phyloP scores from a whole-genome alignment of 129 eudicot species.

The Gnaphalium uliginosum region DNA sequence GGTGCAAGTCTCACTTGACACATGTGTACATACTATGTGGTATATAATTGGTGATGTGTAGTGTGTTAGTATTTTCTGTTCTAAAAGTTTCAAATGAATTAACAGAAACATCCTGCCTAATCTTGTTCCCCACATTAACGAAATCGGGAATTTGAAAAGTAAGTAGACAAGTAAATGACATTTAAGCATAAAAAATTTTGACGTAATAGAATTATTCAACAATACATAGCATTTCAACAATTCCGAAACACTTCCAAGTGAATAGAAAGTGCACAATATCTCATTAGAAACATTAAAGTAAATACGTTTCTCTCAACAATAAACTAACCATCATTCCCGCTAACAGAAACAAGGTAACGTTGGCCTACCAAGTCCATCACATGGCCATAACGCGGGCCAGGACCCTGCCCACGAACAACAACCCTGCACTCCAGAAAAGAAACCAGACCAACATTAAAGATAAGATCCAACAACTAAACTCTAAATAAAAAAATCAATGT shows the following conservation, averaged over 20 bases:
- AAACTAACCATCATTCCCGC: slow-evolving; percentile 95
- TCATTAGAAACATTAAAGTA: slow-evolving; percentile 5
- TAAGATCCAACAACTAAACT: slow-evolving; percentile 2
- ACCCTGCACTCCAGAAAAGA: slow-evolving; percentile 51
- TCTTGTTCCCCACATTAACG: neutral
- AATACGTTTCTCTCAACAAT: neutral
- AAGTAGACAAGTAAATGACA: neutral
- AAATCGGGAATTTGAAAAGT: neutral
- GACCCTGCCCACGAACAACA: slow-evolving; percentile 95
- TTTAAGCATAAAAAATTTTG: neutral
- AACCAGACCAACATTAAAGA: slow-evolving; percentile 9
- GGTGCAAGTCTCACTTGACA: too few species aligned
- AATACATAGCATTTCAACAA: slow-evolving; percentile 4
- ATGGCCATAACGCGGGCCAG: slow-evolving; percentile 96
- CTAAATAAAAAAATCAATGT: too few species aligned
- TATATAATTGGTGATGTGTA: too few species aligned
- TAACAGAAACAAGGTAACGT: slow-evolving; percentile 81
- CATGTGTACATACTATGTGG: too few species aligned
- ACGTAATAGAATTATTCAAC: neutral
- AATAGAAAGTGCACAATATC: neutral
- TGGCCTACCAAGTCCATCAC: slow-evolving; percentile 97
- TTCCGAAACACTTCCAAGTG: slow-evolving; percentile 2
- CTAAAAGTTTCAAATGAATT: neutral
- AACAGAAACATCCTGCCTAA: neutral
- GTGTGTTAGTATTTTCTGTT: too few species aligned